Percentiles rank a stretch among this genome's conserved stretches.
Evolutionary conservation across 2,329 filamentous ascomycete species (phyloP).

Genomic region (Drechmeria coniospora): DNA sequence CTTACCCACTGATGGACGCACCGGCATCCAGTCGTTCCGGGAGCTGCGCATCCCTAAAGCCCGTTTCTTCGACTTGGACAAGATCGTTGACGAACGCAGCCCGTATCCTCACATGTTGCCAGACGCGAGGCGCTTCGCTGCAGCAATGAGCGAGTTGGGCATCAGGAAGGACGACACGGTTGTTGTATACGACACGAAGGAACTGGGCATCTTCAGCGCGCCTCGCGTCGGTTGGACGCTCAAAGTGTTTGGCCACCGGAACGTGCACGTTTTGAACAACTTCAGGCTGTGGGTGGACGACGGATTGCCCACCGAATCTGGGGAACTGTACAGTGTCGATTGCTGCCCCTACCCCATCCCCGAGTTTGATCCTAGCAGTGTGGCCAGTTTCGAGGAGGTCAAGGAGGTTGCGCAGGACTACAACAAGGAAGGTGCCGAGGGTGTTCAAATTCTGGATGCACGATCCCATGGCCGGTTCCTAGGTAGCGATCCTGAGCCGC

Average conservation of each 20-base stretch:
- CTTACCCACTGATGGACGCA: conserved; percentile 77
- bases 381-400: conserved; percentile 72
- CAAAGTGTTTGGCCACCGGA: conserved; percentile 72
- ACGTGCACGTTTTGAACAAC: conserved; percentile 87
- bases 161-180: conserved; percentile 78
- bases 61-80: conserved; percentile 93
- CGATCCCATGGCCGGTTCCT: conserved; percentile 65
- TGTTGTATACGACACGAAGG: conserved; percentile 85
- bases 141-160: conserved; percentile 77
- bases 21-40: conserved; percentile 66
- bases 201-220: conserved; percentile 86
- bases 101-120: conserved; percentile 97
- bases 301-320: conserved; percentile 68
- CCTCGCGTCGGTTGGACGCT: conserved; percentile 91
- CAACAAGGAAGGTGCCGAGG: conserved; percentile 70
- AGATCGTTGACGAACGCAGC: conserved; percentile 71
- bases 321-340: conserved; percentile 52
- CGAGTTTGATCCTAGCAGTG: conserved; percentile 43
- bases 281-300: conserved; percentile 87
- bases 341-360: conserved; percentile 51
- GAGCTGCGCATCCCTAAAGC: conserved; percentile 75
- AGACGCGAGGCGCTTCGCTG: conserved; percentile 61
- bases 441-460: conserved; percentile 80
- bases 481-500: conserved; percentile 72
- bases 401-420: conserved; percentile 59